These are phyloP conservation scores for Kwoniella europaea DNA, from an alignment of 768 basidiomycete species.

Conservation along the genomic window DNA sequence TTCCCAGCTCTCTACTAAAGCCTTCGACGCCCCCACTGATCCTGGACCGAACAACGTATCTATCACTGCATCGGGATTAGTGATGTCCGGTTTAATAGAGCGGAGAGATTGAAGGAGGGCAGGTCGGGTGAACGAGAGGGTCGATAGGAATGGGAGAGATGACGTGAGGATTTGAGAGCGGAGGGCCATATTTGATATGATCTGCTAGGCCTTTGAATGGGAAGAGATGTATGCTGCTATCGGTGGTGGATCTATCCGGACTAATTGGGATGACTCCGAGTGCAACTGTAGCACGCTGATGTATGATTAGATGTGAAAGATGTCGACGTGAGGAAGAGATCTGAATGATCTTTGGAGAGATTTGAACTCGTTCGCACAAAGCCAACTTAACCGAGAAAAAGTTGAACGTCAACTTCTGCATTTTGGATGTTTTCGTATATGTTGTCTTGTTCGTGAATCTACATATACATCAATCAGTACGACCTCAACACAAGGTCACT, in stretches of 20 bases:
- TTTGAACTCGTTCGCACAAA: conserved; percentile 7
- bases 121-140: conserved; percentile 47
- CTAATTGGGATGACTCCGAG: background rate
- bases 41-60: conserved; percentile 47
- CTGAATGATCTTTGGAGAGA: conserved; percentile 2
- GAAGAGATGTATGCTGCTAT: background rate
- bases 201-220: background rate
- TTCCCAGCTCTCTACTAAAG: conserved; percentile 42
- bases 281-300: too few species aligned
- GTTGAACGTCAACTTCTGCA: background rate
- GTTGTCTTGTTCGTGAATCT: background rate
- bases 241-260: too few species aligned
- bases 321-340: conserved; percentile 9
- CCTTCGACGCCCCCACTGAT: conserved; percentile 20
- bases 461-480: background rate
- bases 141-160: conserved; percentile 38
- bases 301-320: background rate
- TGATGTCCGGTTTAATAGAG: conserved; percentile 27
- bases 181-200: conserved; percentile 35
- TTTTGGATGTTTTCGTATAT: background rate
- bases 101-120: conserved; percentile 36
- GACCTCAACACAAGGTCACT: background rate
- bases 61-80: conserved; percentile 27
- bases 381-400: conserved; percentile 18
- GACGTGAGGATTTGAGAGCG: conserved; percentile 37